Percentiles rank a stretch among this genome's conserved stretches.
Conservation (phyloP, 2,329 filamentous ascomycete genomes). For the Cladosporium sp. region DNA sequence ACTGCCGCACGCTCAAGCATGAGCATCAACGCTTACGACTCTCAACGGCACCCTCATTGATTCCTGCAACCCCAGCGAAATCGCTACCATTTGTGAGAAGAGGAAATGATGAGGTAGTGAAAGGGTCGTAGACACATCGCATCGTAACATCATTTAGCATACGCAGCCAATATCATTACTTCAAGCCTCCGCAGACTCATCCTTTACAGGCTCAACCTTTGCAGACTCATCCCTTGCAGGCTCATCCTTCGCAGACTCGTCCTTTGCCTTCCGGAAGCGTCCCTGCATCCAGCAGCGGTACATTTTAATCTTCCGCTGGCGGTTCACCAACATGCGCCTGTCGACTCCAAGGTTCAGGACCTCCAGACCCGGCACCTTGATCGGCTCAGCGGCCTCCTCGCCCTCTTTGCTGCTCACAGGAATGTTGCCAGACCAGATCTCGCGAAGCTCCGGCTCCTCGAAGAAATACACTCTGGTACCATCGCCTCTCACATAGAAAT, state of each 20-base stretch:
- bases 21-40: not conserved
- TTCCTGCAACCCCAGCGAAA: not conserved
- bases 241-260: not conserved
- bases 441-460: slow-evolving; percentile 75
- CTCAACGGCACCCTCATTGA: not conserved
- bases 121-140: not conserved
- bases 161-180: not conserved
- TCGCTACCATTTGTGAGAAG: not conserved
- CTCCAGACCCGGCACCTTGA: slow-evolving; percentile 53
- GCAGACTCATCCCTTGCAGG: not conserved
- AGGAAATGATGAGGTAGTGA: not conserved
- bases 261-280: slow-evolving; percentile 64
- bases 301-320: slow-evolving; percentile 91
- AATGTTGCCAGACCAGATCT: slow-evolving; percentile 68
- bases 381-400: slow-evolving; percentile 18
- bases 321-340: slow-evolving; percentile 86
- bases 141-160: slow-evolving; percentile 7
- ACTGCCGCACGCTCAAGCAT: not conserved
- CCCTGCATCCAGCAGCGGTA: slow-evolving; percentile 96
- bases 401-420: slow-evolving; percentile 24
- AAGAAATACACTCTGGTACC: slow-evolving; percentile 98
- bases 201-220: not conserved
- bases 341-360: slow-evolving; percentile 80
- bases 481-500: slow-evolving; percentile 95
- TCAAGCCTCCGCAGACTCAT: not conserved